Conservation (phyloP, 2,329 filamentous ascomycete species). For the Xylaria sp. region DNA sequence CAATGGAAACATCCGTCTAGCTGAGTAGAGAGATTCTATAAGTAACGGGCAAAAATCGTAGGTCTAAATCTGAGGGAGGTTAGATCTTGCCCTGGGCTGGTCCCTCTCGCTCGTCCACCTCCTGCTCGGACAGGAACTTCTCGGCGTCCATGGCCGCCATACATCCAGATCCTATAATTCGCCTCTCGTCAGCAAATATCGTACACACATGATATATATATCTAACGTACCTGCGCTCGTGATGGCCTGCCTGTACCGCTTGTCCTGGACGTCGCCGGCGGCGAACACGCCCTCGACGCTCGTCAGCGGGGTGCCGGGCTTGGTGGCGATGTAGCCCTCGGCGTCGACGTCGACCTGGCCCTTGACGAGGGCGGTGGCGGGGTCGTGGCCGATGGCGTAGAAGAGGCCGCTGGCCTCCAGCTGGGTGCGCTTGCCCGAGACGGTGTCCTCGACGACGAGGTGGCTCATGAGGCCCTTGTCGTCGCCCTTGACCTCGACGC, state of each 20-base stretch:
- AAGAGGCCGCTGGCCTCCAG: constrained; percentile 91
- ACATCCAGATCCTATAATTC: constrained; percentile 76
- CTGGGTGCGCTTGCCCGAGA: constrained; percentile 77
- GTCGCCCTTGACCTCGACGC: constrained; percentile 82
- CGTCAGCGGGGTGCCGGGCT: constrained; percentile 85
- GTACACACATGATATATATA: not conserved
- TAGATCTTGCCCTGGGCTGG: constrained; percentile 36
- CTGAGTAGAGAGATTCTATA: not conserved
- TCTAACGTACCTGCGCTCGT: constrained; percentile 83
- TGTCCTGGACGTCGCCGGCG: constrained; percentile 97
- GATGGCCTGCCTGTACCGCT: constrained; percentile 95
- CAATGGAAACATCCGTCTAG: too few species aligned
- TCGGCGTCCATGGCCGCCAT: constrained; percentile 95
- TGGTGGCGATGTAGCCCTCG: constrained; percentile 89
- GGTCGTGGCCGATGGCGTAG: constrained; percentile 96
- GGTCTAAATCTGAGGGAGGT: constrained; percentile 7
- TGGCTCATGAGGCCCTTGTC: constrained; percentile 86
- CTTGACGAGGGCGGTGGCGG: constrained; percentile 88
- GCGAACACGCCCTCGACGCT: constrained; percentile 92
- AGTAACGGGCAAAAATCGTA: not conserved
- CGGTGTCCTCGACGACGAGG: constrained; percentile 78
- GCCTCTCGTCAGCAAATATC: constrained; percentile 14
- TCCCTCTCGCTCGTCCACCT: constrained; percentile 52
- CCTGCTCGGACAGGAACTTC: constrained; percentile 82
- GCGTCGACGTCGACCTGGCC: constrained; percentile 84